Evolutionary conservation across 257 asterid species (phyloP).

Genomic region (Craterostigma plantagineum): DNA sequence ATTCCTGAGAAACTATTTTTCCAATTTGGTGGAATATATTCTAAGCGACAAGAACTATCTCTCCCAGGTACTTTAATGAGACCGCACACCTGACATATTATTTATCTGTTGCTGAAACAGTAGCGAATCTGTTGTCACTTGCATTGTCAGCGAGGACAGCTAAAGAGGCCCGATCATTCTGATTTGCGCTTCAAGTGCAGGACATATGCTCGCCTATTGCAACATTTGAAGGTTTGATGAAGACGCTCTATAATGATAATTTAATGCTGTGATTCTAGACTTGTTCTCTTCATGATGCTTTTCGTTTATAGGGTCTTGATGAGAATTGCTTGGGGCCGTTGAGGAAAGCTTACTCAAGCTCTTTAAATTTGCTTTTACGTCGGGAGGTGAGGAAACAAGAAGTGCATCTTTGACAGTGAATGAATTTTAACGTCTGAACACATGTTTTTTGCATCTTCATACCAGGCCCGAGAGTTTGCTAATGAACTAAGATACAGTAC

Average conservation of each 20-base stretch:
- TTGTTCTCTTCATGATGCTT: constrained; percentile 9
- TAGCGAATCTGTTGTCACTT: constrained; percentile 9
- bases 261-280: constrained; percentile 2
- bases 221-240: constrained; percentile 71
- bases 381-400: constrained; percentile 59
- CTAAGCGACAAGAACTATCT: constrained; percentile 82
- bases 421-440: constrained; percentile 4
- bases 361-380: constrained; percentile 75
- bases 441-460: constrained; percentile 11
- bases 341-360: constrained; percentile 93
- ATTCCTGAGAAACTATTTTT: constrained; percentile 68
- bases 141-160: constrained; percentile 72
- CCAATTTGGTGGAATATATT: constrained; percentile 96
- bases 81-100: constrained; percentile 9
- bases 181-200: constrained; percentile 89
- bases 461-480: constrained; percentile 95
- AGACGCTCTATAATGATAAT: constrained; percentile 7
- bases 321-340: constrained; percentile 62
- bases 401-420: constrained; percentile 11
- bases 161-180: constrained; percentile 96
- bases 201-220: constrained; percentile 97
- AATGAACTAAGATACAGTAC: constrained; percentile 91
- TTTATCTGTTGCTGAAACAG: constrained; percentile 6
- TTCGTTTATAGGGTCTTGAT: constrained; percentile 64
- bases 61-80: constrained; percentile 56